Evolutionary conservation across 148 eudicot species (phyloP).

Genomic region (Polygonum aviculare): DNA sequence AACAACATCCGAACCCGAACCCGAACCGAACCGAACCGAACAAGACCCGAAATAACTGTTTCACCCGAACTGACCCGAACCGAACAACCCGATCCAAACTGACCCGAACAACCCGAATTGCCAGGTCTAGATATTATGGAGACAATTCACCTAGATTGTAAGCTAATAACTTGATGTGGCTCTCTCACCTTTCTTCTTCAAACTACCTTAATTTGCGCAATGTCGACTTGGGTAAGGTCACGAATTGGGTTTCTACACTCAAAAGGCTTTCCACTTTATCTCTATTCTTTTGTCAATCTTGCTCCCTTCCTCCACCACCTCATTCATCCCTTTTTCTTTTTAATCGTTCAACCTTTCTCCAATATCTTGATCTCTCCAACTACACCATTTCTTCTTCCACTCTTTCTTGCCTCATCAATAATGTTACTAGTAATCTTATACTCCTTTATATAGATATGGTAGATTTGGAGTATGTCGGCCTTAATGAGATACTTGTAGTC

Average conservation of each 20-base stretch:
- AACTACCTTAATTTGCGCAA: slow-evolving; percentile 25
- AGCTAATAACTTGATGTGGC: slow-evolving; percentile 21
- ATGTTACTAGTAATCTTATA: neutral
- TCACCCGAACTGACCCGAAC: too few species aligned
- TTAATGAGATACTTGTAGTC: neutral
- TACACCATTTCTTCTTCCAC: neutral
- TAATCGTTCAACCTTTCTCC: neutral
- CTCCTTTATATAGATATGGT: too few species aligned
- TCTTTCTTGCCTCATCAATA: neutral
- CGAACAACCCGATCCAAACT: too few species aligned
- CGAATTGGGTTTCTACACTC: slow-evolving; percentile 23
- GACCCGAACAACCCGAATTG: too few species aligned
- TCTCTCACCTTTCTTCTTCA: slow-evolving; percentile 24
- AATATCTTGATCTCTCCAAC: neutral
- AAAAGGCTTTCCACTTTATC: slow-evolving; percentile 25
- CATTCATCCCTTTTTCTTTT: neutral
- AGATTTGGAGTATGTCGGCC: neutral
- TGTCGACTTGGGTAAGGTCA: slow-evolving; percentile 20
- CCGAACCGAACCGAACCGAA: too few species aligned
- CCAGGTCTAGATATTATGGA: too few species aligned
- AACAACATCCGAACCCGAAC: too few species aligned
- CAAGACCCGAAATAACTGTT: too few species aligned
- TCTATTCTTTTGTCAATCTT: neutral
- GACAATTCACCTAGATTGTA: too few species aligned
- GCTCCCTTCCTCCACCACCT: neutral